Base-by-base conservation (phyloP, 2,329 filamentous ascomycete genomes). In the Aspergillus vadensis region DNA sequence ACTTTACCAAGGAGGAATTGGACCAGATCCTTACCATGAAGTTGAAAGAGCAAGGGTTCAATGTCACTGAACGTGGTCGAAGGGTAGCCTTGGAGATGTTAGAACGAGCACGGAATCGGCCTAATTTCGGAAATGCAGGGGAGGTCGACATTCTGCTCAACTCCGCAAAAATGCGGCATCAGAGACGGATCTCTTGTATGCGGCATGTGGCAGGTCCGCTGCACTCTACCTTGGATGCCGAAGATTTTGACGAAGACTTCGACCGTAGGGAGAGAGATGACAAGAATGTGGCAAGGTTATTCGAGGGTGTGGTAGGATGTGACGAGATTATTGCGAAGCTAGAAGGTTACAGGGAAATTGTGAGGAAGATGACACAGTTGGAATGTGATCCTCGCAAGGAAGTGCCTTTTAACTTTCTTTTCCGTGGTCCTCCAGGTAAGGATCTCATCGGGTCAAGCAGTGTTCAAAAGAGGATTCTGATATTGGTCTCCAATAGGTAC, bases 101-200 rank as follows among this genome's bases (percentile, higher is more conserved):
- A 0, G 74, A 76, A 6, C 81, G 87, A 4, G 82, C 84, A 1
- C 83, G 88, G 0, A 88, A 88, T 64, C 80, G 85, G 0, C 83
- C 83, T 0, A 84, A 89, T 63, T 91, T 91, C 70, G 86, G 90
- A 1, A 93, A 94, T 66, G 89, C 86, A 0, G 86, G 89, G 0
- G 89, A 91, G 63, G 84, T 95, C 17, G 89, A 94, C 50, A 89
- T 84, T n/a, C 70, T 91, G 0, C 77, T 91, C 0, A 80, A 85
- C 52, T 70, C 72, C 0, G 84, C 88, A 0, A 90, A 89, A 63
- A 69, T 73, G 4, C 65, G 72, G 1, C 80, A 84, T 62, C 83
- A 86, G 60, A 74, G 78, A 57, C 76, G 84, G 23, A 58, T 77
- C 8, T 70, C 68, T 21, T 63, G 49, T 38, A 27, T 12, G 17